Base-by-base conservation (phyloP, 2,329 filamentous ascomycete genomes). In the Biscogniauxia mediterranea region DNA sequence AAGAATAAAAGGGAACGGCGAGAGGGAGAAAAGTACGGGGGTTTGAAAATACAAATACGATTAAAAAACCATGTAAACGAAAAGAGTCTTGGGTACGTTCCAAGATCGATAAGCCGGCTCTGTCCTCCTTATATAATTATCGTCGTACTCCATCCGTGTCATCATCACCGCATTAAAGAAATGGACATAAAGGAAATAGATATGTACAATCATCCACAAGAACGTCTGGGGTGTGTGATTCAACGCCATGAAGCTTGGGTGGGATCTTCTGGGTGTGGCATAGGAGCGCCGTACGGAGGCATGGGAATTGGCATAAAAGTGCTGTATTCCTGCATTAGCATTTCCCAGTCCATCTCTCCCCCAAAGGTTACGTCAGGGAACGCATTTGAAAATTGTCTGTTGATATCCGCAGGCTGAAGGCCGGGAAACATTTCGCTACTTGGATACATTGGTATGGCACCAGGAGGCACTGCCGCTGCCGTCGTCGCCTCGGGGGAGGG, bases 321-420 rank as follows among this genome's bases (percentile, higher is more conserved):
- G 50, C 70, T 66, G 52, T 72, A 73, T 59, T 74, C 69, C 55
- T 72, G 69, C 53, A 74, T 60, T 2, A 75, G 57, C 50, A 65
- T 72, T 17, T 71, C 68, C 73, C 71, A 74, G 52, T 74, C 73
- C 66, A 75, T 71, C 59, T 75, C 73, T 28, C 71, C 71, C 23
- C 69, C 71, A 52, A 74, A 69, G 57, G 70, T 71, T 20, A 74
- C 61, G 49, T 74, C 72, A 6, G 69, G 66, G 54, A 73, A 74
- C 15, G 69, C 73, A 19, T 66, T 60, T 5, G 66, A 62, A 59
- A 74, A 73, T 49, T 74, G 71, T 53, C 70, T 61, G 42, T 68
- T 70, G 49, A 70, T 59, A 56, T 70, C 71, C 3, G 64, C 65
- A 13, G 65, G 67, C 21, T 63, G 68, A 63, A 71, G 64, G 42